A percentile compares a stretch with the other conserved stretches of the same genome.
phyloP scores from a whole-genome alignment of 192 early-diverging fungal genomes.

The Anaeromyces robustus region DNA sequence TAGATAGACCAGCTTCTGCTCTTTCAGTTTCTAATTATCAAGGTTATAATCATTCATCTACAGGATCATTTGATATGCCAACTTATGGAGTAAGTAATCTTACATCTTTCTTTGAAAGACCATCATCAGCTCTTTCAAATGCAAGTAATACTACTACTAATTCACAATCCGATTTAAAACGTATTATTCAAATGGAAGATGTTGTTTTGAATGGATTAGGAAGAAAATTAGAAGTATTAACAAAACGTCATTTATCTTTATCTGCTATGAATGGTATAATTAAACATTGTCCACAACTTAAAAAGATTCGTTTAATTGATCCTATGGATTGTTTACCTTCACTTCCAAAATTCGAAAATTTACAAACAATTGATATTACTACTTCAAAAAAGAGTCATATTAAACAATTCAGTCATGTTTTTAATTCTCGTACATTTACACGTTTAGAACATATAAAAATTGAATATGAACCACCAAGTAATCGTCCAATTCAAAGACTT shows the following conservation, averaged over 20 bases:
- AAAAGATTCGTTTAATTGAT: not conserved
- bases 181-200: not conserved
- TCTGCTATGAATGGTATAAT: not conserved
- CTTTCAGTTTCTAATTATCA: not conserved
- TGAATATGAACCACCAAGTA: not conserved
- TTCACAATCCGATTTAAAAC: not conserved
- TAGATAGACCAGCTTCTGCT: not conserved
- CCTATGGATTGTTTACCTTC: not conserved
- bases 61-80: not conserved
- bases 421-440: not conserved
- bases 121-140: not conserved
- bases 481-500: not conserved
- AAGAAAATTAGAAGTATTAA: not conserved
- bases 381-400: not conserved
- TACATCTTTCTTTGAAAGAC: not conserved
- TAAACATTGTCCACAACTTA: not conserved
- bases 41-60: not conserved
- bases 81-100: not conserved
- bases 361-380: not conserved
- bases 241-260: not conserved
- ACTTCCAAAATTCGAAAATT: not conserved
- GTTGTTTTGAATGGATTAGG: not conserved
- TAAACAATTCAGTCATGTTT: not conserved
- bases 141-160: not conserved
- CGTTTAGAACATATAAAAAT: not conserved